Percentiles rank a stretch among this genome's conserved stretches.
Conservation (phyloP, 108 stramenopile species). For the Discostella stelligeroides region DNA sequence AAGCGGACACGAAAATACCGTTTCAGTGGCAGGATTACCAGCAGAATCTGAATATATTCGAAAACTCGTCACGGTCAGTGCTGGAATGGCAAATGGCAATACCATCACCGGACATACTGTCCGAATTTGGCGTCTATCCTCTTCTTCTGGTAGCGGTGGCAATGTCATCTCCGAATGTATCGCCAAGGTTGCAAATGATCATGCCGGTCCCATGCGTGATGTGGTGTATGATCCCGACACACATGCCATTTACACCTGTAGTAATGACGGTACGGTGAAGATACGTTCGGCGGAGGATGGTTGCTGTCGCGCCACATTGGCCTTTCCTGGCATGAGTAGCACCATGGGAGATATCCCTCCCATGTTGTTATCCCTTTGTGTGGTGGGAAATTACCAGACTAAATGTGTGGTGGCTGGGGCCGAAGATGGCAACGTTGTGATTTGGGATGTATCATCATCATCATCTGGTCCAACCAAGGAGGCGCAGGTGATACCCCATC, state of each 20-base stretch:
- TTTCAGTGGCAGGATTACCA: slow-evolving; percentile 67
- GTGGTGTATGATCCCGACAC: slow-evolving; percentile 59
- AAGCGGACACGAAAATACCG: slow-evolving; percentile 81
- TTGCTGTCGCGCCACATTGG: slow-evolving; percentile 64
- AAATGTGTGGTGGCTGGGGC: slow-evolving; percentile 57
- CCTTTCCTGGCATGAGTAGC: slow-evolving; percentile 34
- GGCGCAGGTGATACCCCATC: slow-evolving; percentile 69
- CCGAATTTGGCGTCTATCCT: slow-evolving; percentile 60
- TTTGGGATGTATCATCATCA: slow-evolving; percentile 64
- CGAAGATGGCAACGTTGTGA: slow-evolving; percentile 82
- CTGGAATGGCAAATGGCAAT: slow-evolving; percentile 78
- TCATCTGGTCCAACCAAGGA: slow-evolving; percentile 5
- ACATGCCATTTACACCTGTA: slow-evolving; percentile 76
- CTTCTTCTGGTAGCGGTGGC: slow-evolving; percentile 1
- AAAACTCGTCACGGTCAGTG: slow-evolving; percentile 71
- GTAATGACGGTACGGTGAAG: slow-evolving; percentile 93
- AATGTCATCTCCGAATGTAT: slow-evolving; percentile 44
- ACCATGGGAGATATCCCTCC: slow-evolving; percentile 51
- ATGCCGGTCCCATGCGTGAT: slow-evolving; percentile 83
- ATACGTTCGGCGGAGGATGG: slow-evolving; percentile 84
- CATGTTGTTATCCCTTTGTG: slow-evolving; percentile 70
- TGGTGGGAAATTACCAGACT: slow-evolving; percentile 20
- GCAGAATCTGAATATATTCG: slow-evolving; percentile 26
- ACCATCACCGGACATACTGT: slow-evolving; percentile 66
- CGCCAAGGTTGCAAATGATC: slow-evolving; percentile 67